Evolutionary conservation across 2,329 filamentous ascomycete genomes (phyloP), one percentile per base, ranked within the genome.

Genomic region (Metarhizium brunneum): DNA sequence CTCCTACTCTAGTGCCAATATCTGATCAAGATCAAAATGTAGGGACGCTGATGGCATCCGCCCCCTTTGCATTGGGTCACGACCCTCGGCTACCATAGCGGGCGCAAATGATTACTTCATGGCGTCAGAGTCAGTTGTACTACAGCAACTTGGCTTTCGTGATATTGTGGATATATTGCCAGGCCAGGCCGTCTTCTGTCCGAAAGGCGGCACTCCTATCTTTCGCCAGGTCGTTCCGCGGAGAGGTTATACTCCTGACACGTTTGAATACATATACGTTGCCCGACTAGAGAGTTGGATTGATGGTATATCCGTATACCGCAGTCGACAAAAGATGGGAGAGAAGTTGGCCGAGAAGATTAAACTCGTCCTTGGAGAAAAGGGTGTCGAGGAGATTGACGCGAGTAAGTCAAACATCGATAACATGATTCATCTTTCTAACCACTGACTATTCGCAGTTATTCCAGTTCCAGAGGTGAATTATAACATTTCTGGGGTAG

Each of bases 201-300:
- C 86, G 65, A 95, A 95, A 73, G 89, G 89, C 45, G 78, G 81
- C 52, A 75, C 78, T 54, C 89, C 90, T 1, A 79, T 85, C 50
- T 94, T 92, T 75, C 77, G 79, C 59, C 90, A 95, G 69, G 84
- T 96, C 14, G 82, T 85, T 45, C 72, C 81, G 57, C 78, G 80
- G 62, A 79, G 81, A 63, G 77, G 79, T 16, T 95, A 95, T 66
- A 85, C 87, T 2, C 90, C 90, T 1, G 91, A 96, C 68, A 54
- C 65, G 11, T 94, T 95, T 65, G 89, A 95, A 71, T 90, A 85
- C 60, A 87, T 95, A 56, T 96, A 96, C 73, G 91, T 95, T 64
- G 86, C 89, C 14, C 79, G 91, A 2, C 89, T 89, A 0, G 91
- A 95, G 69, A 86, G 83, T 0, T 78, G 85, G 62, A 92, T 95